phyloP scores from a whole-genome alignment of 495 filamentous ascomycete genomes.

The Tuber brumale region DNA sequence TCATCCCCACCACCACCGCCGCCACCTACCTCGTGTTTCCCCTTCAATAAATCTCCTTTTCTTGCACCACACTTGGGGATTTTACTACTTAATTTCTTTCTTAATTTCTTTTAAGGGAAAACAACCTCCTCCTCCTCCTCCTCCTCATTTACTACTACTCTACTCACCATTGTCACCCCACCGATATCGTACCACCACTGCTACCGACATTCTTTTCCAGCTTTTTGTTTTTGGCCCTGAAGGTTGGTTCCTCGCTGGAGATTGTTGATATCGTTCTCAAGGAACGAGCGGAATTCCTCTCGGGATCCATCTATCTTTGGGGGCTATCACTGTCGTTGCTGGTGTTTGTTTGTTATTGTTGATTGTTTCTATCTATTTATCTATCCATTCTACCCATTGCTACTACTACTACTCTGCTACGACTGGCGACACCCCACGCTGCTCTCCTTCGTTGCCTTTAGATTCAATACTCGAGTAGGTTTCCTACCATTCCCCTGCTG shows the following conservation, averaged over 20 bases:
- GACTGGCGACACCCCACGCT: neutral
- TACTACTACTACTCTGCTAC: neutral
- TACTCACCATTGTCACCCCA: neutral
- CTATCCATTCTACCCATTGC: neutral
- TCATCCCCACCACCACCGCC: neutral
- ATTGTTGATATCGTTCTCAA: neutral
- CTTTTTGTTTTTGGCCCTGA: neutral
- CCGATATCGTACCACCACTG: neutral
- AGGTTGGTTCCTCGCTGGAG: neutral
- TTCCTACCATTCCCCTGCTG: neutral
- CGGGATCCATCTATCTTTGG: neutral
- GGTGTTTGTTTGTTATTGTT: neutral
- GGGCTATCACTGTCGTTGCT: neutral
- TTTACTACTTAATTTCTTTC: neutral
- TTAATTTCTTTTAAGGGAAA: neutral
- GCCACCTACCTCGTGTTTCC: neutral
- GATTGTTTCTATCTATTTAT: neutral
- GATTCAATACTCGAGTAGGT: neutral
- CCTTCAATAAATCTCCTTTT: neutral
- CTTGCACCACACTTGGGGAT: neutral
- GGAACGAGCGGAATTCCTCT: neutral
- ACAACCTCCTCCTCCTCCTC: neutral
- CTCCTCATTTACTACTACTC: neutral
- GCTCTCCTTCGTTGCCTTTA: neutral
- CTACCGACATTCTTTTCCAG: neutral